Evolutionary conservation across 768 basidiomycete genomes (phyloP).

Genomic region (Cyathus striatus): DNA sequence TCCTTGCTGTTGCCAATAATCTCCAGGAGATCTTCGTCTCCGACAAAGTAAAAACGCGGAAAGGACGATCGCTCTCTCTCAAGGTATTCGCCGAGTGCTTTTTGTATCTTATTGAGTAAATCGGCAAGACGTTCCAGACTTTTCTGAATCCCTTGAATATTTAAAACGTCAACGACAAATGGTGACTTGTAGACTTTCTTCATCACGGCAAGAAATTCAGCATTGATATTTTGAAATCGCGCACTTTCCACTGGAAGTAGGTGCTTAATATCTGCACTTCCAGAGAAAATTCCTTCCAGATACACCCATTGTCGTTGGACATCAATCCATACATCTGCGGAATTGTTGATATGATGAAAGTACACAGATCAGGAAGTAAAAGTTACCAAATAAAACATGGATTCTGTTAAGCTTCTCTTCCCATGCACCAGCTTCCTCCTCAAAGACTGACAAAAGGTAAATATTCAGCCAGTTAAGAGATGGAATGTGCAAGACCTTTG

Average conservation of each 20-base stretch:
- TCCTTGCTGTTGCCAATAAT: constrained; percentile 99
- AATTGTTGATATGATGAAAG: not conserved
- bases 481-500: constrained; percentile 55
- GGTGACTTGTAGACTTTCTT: constrained; percentile 99
- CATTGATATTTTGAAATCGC: constrained; percentile 98
- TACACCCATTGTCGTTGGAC: constrained; percentile 99
- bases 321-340: constrained; percentile 96
- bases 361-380: not conserved
- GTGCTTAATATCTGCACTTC: constrained; percentile 99
- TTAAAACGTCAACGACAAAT: constrained; percentile 94
- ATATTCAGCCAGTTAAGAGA: not conserved
- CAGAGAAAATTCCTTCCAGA: constrained; percentile 98
- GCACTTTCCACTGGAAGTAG: constrained; percentile 94
- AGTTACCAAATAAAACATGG: constrained; percentile 86
- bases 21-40: constrained; percentile 96
- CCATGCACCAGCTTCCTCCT: constrained; percentile 93
- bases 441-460: constrained; percentile 56
- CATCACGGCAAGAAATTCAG: constrained; percentile 97
- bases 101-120: constrained; percentile 96
- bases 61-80: constrained; percentile 97
- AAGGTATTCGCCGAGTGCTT: constrained; percentile 97
- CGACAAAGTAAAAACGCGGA: constrained; percentile 99
- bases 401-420: constrained; percentile 96
- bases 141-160: constrained; percentile 95
- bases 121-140: constrained; percentile 95